A percentile compares a stretch with the other conserved stretches of the same genome.
Evolutionary conservation across 129 eudicot species (phyloP).

Genomic region (Dittrichia graveolens): DNA sequence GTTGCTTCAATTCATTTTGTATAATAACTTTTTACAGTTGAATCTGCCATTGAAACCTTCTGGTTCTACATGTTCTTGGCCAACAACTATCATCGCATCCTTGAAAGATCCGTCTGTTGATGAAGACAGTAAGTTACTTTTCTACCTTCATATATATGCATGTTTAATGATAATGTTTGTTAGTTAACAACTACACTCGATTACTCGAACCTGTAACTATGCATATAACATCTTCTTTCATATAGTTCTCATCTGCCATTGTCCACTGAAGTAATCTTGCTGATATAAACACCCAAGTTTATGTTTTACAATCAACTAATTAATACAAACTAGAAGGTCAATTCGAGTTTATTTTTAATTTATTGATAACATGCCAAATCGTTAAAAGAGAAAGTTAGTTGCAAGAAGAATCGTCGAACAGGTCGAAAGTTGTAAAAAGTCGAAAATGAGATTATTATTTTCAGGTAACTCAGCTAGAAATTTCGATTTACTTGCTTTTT

Average conservation of each 20-base stretch:
- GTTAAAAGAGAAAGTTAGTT: neutral
- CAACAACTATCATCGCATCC: slow-evolving; percentile 42
- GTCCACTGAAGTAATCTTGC: neutral
- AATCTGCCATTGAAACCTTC: slow-evolving; percentile 41
- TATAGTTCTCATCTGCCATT: neutral
- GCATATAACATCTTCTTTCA: too few relatives aligned
- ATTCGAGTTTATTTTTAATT: too few relatives aligned
- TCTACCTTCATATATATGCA: neutral
- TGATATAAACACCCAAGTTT: neutral
- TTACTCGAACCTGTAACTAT: neutral
- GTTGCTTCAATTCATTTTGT: slow-evolving; percentile 1
- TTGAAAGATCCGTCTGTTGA: slow-evolving; percentile 34
- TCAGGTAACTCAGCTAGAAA: too few relatives aligned
- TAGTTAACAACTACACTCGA: too few relatives aligned
- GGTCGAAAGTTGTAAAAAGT: neutral
- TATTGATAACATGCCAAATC: too few relatives aligned
- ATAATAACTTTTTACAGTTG: slow-evolving; percentile 38
- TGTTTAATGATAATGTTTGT: neutral
- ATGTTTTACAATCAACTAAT: neutral
- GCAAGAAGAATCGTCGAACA: neutral
- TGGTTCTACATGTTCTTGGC: slow-evolving; percentile 31
- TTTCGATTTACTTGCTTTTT: too few relatives aligned
- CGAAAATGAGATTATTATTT: neutral
- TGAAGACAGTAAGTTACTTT: slow-evolving; percentile 45
- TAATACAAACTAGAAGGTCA: too few relatives aligned